Evolutionary conservation across 164 flowering plant species (phyloP), one percentile per base, ranked within the genome.

Genomic region (Magnolia kwangsiensis): DNA sequence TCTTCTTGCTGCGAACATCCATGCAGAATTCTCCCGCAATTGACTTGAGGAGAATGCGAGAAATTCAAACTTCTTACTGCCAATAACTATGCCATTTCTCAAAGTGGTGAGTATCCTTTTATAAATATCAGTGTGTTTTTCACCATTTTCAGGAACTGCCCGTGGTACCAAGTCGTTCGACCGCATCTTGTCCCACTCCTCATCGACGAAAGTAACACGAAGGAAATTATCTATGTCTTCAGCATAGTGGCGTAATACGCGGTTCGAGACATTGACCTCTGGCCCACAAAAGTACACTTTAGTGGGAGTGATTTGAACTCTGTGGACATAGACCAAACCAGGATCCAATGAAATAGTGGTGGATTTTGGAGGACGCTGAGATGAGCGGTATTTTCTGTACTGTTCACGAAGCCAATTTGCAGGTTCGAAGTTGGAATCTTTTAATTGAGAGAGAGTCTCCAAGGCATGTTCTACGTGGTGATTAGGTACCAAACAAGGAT

Each of bases 11-110:
- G 98, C 94, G 90, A 96, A 96, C 93, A 96, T 88, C 99, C 99
- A 96, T 0, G 82, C 84, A 76, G 99, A 92, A 82, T 87, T 92
- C 1, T 90, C 96, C 50, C 91, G 84, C 50, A 96, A 74, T 63
- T 95, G 99, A 76, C 98, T 93, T 16, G 96, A 83, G 65, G 99
- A 93, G 78, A 89, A 93, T 29, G 97, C 99, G 67, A 95, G 96
- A 82, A 95, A 93, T 8, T 95, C 98, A 81, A 93, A 95, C 77
- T 82, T 92, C 85, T 89, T 95, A 73, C 87, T 84, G 20, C 95
- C 99, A 74, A 96, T 88, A 21, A 75, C 79, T 66, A 96, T 88
- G 29, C 99, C 99, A 51, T 86, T 79, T 72, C 70, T 76, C 24
- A 96, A 85, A 23, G 78, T 81, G 8, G 89, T 84, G n/a, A 87